These are phyloP conservation scores for Gamsiella multidivaricata DNA, from an alignment of 192 early-diverging fungal species.

Conservation along the genomic window DNA sequence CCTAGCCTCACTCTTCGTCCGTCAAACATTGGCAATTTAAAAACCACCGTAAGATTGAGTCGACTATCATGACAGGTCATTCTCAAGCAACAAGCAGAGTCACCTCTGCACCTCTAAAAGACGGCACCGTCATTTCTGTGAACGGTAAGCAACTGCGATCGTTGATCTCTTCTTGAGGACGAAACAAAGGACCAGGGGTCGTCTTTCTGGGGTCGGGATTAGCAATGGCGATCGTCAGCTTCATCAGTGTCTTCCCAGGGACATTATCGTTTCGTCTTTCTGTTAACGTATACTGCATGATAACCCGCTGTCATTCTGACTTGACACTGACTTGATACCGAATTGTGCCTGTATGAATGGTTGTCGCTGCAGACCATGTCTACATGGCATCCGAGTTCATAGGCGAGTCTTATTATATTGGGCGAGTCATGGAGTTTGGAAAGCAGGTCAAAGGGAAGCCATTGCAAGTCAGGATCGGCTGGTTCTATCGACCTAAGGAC, in stretches of 20 bases:
- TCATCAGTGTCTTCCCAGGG: background rate
- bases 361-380: conserved; percentile 71
- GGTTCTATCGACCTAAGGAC: conserved; percentile 83
- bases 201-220: background rate
- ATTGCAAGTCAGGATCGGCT: conserved; percentile 70
- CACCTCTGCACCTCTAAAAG: conserved; percentile 25
- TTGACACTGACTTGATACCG: too few species aligned
- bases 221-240: background rate
- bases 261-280: too few species aligned
- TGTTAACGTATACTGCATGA: background rate
- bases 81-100: conserved; percentile 11
- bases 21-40: too few species aligned
- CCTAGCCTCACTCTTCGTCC: too few species aligned
- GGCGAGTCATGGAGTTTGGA: conserved; percentile 82
- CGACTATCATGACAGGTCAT: conserved; percentile 32
- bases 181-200: too few species aligned
- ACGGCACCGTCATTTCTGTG: conserved; percentile 39
- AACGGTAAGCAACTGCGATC: conserved; percentile 44
- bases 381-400: conserved; percentile 77
- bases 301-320: too few species aligned
- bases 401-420: conserved; percentile 83
- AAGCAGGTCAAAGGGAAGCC: conserved; percentile 65
- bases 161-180: too few species aligned
- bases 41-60: too few species aligned
- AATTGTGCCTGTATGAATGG: too few species aligned